Percentiles rank a stretch among this genome's conserved stretches.
Conservation (phyloP, 2,329 filamentous ascomycete species). For the Aureobasidium sp. region DNA sequence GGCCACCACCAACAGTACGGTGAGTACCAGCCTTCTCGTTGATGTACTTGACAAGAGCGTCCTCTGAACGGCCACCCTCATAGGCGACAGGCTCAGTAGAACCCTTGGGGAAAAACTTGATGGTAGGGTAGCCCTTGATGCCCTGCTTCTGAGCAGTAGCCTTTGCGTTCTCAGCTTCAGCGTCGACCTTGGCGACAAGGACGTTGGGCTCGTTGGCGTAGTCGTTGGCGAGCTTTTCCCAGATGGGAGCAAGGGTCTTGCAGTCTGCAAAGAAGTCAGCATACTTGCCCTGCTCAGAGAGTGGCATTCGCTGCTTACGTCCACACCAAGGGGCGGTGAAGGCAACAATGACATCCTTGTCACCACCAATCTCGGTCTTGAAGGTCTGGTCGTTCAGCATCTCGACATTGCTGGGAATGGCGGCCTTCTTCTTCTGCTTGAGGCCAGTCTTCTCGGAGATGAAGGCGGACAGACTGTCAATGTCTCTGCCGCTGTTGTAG, state of each 20-base stretch:
- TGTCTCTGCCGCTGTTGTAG: constrained; percentile 78
- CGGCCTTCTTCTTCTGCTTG: constrained; percentile 67
- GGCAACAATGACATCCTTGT: constrained; percentile 87
- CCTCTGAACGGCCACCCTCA: constrained; percentile 67
- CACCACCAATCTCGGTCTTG: constrained; percentile 66
- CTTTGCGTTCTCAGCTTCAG: constrained; percentile 81
- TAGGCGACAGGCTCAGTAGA: constrained; percentile 66
- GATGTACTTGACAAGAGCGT: constrained; percentile 69
- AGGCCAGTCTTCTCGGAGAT: constrained; percentile 81
- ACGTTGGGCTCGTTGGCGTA: constrained; percentile 73
- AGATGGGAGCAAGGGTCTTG: constrained; percentile 85
- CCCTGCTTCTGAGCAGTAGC: constrained; percentile 66
- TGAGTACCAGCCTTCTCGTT: constrained; percentile 87
- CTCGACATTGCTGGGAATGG: constrained; percentile 66
- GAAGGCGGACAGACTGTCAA: constrained; percentile 77
- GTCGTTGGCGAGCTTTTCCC: constrained; percentile 79
- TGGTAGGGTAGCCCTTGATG: constrained; percentile 85
- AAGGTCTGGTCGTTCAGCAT: constrained; percentile 78
- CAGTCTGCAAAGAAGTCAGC: constrained; percentile 59
- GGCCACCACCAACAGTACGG: constrained; percentile 71
- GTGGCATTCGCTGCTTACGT: constrained; percentile 54
- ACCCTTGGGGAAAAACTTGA: constrained; percentile 93
- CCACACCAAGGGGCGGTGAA: constrained; percentile 99
- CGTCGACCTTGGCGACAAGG: constrained; percentile 90
- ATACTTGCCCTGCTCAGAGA: constrained; percentile 12